Percentiles rank a stretch among this genome's conserved stretches.
Conservation (phyloP, 2,329 filamentous ascomycete species). For the Pseudogymnoascus sp. region DNA sequence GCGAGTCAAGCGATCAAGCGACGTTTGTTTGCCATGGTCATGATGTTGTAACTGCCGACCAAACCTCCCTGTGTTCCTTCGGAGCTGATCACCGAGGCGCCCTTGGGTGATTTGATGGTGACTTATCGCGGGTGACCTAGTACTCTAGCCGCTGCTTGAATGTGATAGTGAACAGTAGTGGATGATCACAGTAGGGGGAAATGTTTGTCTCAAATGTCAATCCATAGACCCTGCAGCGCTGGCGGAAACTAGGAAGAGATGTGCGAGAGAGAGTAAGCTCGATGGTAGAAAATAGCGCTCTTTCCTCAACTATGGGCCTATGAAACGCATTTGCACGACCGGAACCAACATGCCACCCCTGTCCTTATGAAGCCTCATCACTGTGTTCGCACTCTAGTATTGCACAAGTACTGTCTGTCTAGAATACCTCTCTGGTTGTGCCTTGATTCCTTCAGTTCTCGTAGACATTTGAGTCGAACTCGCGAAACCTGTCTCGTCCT, state of each 20-base stretch:
- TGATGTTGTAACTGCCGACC: background rate
- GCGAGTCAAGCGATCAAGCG: background rate
- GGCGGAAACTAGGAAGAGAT: background rate
- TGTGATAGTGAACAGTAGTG: background rate
- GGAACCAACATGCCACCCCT: background rate
- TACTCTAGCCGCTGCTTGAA: slow-evolving; percentile 1
- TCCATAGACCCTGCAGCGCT: background rate
- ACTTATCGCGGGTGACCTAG: background rate
- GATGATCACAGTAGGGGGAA: background rate
- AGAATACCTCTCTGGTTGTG: background rate
- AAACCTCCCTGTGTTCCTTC: background rate
- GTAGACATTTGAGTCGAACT: slow-evolving; percentile 27
- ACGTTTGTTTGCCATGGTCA: background rate
- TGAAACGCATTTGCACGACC: background rate
- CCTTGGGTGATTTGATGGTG: background rate
- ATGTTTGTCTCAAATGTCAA: slow-evolving; percentile 1
- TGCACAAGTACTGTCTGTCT: background rate
- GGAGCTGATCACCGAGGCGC: background rate
- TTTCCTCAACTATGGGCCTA: background rate
- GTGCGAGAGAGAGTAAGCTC: background rate
- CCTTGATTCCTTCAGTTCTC: slow-evolving; percentile 11
- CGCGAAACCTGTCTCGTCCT: slow-evolving; percentile 39
- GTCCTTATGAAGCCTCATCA: background rate
- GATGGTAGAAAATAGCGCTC: slow-evolving; percentile 1
- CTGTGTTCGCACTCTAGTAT: background rate